These are phyloP conservation scores for Phytophthora uliginosa DNA, from an alignment of 352 stramenopile genomes.

Conservation along the genomic window DNA sequence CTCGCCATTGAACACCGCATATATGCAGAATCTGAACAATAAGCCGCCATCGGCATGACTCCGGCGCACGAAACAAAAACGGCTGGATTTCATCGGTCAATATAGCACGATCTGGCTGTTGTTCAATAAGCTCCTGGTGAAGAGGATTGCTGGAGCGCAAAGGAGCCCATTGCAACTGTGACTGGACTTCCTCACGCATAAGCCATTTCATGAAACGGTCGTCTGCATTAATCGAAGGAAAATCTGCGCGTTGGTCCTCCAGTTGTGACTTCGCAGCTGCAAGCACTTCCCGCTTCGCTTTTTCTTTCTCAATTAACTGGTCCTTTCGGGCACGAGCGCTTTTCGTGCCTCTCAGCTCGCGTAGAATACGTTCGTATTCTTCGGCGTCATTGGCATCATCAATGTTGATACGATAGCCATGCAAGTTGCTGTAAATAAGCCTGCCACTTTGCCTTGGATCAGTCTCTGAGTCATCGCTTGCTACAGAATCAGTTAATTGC, in stretches of 20 bases:
- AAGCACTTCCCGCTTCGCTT: conserved; percentile 39
- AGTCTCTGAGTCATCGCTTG: conserved; percentile 19
- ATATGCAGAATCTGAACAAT: conserved; percentile 55
- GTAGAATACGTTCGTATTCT: conserved; percentile 83
- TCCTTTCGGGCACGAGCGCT: conserved; percentile 41
- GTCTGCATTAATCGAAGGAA: conserved; percentile 30
- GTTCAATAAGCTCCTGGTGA: conserved; percentile 66
- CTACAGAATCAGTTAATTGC: conserved; percentile 2
- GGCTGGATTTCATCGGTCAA: conserved; percentile 83
- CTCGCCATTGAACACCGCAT: conserved; percentile 51
- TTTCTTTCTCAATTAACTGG: conserved; percentile 35
- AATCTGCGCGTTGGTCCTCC: conserved; percentile 73
- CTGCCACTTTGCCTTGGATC: conserved; percentile 19
- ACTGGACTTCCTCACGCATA: conserved; percentile 42
- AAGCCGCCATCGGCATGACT: conserved; percentile 38
- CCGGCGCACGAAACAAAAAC: conserved; percentile 73
- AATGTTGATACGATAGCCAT: conserved; percentile 80
- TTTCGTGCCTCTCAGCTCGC: conserved; percentile 69
- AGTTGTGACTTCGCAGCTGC: conserved; percentile 33
- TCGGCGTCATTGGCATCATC: conserved; percentile 65
- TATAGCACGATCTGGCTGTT: conserved; percentile 68
- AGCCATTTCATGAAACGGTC: conserved; percentile 67
- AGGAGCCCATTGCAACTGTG: conserved; percentile 65
- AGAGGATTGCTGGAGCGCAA: conserved; percentile 51
- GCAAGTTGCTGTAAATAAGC: conserved; percentile 84